Conservation (phyloP, 2,329 filamentous ascomycete species). For the Colletotrichum eleusines region DNA sequence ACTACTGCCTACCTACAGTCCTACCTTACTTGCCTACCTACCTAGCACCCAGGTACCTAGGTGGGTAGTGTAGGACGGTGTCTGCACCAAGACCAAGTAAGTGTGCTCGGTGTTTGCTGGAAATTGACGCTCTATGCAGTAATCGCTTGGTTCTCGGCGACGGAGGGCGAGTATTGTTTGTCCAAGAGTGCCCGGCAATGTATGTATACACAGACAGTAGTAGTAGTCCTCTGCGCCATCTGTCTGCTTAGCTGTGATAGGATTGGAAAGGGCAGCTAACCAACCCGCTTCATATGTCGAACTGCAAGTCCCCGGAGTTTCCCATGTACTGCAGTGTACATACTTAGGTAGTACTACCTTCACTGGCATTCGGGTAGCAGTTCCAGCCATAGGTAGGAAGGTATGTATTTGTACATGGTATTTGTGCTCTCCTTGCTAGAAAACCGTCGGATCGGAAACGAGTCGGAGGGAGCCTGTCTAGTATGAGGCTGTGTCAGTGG, state of each 20-base stretch:
- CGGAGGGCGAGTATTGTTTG: not conserved
- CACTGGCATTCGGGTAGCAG: not conserved
- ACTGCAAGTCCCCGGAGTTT: not conserved
- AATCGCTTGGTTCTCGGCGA: not conserved
- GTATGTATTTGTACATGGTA: too few species aligned
- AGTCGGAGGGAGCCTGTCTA: slow-evolving; percentile 35
- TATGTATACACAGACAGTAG: not conserved
- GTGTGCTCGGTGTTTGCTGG: not conserved
- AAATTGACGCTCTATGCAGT: not conserved
- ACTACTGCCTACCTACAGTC: too few species aligned
- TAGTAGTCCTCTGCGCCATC: too few species aligned
- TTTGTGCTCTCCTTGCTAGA: not conserved
- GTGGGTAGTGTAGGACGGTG: too few species aligned
- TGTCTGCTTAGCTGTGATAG: too few species aligned
- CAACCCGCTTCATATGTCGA: not conserved
- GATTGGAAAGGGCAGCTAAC: not conserved
- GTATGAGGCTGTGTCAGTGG: not conserved
- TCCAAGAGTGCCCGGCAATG: not conserved
- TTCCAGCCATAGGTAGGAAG: not conserved
- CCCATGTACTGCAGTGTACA: not conserved
- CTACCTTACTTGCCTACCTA: too few species aligned
- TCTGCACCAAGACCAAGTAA: not conserved
- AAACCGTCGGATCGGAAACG: slow-evolving; percentile 3
- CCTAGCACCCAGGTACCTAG: too few species aligned
- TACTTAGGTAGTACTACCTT: too few species aligned